Evolutionary conservation across 2,329 filamentous ascomycete species (phyloP).

Genomic region (Ophiostoma montium): DNA sequence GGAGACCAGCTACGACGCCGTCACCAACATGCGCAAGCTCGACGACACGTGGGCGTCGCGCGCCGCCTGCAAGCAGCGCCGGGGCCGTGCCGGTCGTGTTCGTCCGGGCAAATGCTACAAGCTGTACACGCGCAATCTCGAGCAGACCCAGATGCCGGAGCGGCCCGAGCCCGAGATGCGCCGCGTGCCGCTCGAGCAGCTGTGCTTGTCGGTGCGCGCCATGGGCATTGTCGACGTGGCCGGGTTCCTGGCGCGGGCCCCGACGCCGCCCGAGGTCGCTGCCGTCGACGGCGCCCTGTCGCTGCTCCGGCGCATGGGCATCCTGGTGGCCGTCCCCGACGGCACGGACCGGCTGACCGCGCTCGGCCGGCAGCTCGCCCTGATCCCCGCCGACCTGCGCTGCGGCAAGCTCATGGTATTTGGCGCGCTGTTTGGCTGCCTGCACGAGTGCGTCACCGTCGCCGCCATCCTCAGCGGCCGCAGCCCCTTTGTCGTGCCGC

Average conservation of each 20-base stretch:
- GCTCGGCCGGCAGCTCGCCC: conserved; percentile 80
- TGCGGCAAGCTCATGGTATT: conserved; percentile 94
- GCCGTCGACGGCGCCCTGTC: conserved; percentile 77
- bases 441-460: conserved; percentile 78
- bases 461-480: conserved; percentile 71
- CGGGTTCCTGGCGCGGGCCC: conserved; percentile 67
- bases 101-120: conserved; percentile 89
- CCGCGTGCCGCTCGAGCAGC: conserved; percentile 81
- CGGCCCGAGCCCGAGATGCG: conserved; percentile 88
- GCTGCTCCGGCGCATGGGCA: conserved; percentile 72
- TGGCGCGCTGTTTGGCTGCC: conserved; percentile 81
- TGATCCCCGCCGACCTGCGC: conserved; percentile 85
- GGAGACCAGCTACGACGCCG: conserved; percentile 84
- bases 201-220: conserved; percentile 85
- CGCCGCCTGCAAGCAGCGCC: conserved; percentile 86
- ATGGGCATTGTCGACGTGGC: conserved; percentile 83
- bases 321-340: conserved; percentile 35
- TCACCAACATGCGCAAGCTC: conserved; percentile 86
- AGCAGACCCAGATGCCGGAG: conserved; percentile 65
- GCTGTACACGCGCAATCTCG: conserved; percentile 76
- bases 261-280: conserved; percentile 73
- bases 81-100: conserved; percentile 86
- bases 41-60: conserved; percentile 91
- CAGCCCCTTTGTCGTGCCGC: conserved; percentile 71
- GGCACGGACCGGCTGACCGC: conserved; percentile 55